Evolutionary conservation across 805 yeast genomes (phyloP).

Genomic region (Metschnikowia picachoensis): DNA sequence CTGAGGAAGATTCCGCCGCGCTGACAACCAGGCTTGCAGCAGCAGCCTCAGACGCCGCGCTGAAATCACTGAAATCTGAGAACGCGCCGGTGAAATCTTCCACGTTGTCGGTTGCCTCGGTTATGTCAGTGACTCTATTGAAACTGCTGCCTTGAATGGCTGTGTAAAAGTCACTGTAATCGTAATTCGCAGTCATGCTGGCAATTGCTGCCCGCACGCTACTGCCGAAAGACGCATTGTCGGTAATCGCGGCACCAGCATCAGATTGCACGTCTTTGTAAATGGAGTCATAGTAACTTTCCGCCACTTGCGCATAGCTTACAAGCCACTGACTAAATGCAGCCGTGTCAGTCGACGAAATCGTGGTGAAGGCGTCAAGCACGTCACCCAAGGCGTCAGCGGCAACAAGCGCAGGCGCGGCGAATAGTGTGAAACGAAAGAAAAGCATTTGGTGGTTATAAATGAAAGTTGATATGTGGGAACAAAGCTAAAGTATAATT

Average conservation of each 20-base stretch:
- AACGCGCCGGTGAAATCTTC: too few relatives aligned
- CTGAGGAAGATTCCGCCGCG: too few relatives aligned
- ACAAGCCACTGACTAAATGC: slow-evolving; percentile 5
- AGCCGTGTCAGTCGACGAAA: slow-evolving; percentile 1
- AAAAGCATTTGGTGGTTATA: too few relatives aligned
- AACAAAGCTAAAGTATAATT: not conserved
- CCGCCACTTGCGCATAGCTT: slow-evolving; percentile 1
- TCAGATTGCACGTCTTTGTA: not conserved
- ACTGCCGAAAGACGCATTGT: not conserved
- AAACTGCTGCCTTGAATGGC: too few relatives aligned
- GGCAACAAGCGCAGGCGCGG: slow-evolving; percentile 6
- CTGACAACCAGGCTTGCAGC: too few relatives aligned
- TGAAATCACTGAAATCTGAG: too few relatives aligned
- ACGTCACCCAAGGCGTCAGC: slow-evolving; percentile 8
- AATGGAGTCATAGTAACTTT: not conserved
- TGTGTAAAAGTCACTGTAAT: not conserved
- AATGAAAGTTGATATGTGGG: not conserved
- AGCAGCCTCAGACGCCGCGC: too few relatives aligned
- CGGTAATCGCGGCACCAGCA: not conserved
- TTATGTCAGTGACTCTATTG: too few relatives aligned
- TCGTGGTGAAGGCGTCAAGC: not conserved
- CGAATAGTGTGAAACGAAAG: not conserved
- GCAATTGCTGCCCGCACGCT: not conserved
- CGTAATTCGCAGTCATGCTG: slow-evolving; percentile 2
- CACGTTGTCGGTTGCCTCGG: too few relatives aligned